Evolutionary conservation across 441 rosid genomes (phyloP).

Genomic region (Gossypium gossypioides): DNA sequence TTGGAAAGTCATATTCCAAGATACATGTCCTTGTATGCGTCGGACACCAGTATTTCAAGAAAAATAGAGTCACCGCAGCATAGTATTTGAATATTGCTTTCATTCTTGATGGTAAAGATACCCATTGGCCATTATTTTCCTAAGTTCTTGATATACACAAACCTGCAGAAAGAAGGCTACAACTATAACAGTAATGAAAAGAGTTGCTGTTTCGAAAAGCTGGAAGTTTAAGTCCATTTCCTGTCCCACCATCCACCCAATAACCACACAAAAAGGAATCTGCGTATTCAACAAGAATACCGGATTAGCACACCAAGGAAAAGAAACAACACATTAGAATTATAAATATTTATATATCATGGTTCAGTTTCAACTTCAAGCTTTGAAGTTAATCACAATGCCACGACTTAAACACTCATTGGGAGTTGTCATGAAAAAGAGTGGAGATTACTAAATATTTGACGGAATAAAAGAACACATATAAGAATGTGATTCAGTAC

Average conservation of each 20-base stretch:
- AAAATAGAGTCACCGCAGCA: too few relatives aligned
- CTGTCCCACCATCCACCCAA: conserved; percentile 54
- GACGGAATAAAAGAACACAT: background rate
- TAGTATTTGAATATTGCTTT: background rate
- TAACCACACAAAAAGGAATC: conserved; percentile 92
- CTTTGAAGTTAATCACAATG: background rate
- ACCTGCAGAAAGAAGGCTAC: conserved; percentile 94
- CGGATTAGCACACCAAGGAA: background rate
- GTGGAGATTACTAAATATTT: background rate
- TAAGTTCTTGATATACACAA: conserved; percentile 6
- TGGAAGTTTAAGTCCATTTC: conserved; percentile 71
- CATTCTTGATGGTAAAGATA: background rate
- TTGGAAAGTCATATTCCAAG: too few relatives aligned
- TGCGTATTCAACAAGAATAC: conserved; percentile 20
- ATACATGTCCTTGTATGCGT: too few relatives aligned
- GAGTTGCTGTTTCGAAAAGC: conserved; percentile 85
- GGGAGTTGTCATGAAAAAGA: background rate
- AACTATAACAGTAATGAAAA: conserved; percentile 78
- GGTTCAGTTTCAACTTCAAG: background rate
- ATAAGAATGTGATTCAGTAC: background rate
- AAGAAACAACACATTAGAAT: background rate
- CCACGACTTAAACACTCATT: background rate
- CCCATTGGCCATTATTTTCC: background rate
- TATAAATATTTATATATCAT: background rate
- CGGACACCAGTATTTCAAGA: too few relatives aligned